Evolutionary conservation across 1,284 basidiomycete species (phyloP), one percentile per base, ranked within the genome.

Genomic region (Cutaneotrichosporon curvatum): DNA sequence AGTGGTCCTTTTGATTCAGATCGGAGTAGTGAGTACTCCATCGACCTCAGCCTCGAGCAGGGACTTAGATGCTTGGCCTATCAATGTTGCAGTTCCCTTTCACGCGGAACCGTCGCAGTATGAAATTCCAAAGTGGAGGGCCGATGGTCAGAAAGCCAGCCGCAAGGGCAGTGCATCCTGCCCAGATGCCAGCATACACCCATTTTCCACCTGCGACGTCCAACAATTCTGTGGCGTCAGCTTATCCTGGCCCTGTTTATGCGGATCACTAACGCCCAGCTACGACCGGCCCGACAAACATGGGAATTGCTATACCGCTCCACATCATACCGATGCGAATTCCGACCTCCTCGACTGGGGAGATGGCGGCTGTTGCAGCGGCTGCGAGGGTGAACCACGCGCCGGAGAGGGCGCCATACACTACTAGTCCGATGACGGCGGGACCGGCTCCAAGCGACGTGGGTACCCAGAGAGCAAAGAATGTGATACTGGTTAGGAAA

Each of bases 271-370:
- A n/a, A n/a, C n/a, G n/a, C n/a, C n/a, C n/a, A n/a, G 40, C 43
- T 32, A n/a, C n/a, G 22, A 51, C 44, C 1, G 50, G 50, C 1
- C 50, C 50, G 25, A 48, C 16, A 15, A 70, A 53, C 8, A 58
- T 42, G 0, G 64, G 60, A 5, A 69, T 25, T 2, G 60, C 51
- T 10, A 62, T 58, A 19, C 60, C 40, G 8, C 51, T 56, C 63
- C 66, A 69, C 46, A 69, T 50, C 63, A 72, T 66, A 12, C 70
- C 68, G 25, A 72, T 50, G 11, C 68, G 42, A 47, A 62, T 61
- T 1, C 70, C 70, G 36, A 66, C 61, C 43, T 52, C 50, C 2
- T 25, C 14, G 3, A 42, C 31, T 2, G 50, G 50, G 10, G 46
- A 45, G 16, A 53, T 48, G 30, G 42, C 41, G 0, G 51, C 51